phyloP scores from a whole-genome alignment of 2,329 filamentous ascomycete species.

The Sarocladium oryzae region DNA sequence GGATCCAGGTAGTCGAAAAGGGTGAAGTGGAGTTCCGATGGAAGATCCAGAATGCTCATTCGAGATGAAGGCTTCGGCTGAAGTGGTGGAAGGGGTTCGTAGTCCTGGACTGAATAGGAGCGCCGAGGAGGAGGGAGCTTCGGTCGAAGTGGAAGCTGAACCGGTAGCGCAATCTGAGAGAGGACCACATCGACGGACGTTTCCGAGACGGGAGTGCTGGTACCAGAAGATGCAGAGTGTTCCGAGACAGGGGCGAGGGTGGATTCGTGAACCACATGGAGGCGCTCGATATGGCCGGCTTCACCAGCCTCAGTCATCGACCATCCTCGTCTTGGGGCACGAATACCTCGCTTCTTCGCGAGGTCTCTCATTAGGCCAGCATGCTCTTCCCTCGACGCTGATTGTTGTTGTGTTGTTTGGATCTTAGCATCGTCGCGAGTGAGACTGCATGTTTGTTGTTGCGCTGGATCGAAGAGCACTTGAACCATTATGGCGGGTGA shows the following conservation, averaged over 20 bases:
- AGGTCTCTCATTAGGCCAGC: slow-evolving; percentile 31
- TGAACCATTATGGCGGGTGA: slow-evolving; percentile 26
- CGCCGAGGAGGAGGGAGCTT: slow-evolving; percentile 42
- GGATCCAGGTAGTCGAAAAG: slow-evolving; percentile 58
- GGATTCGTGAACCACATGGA: slow-evolving; percentile 10
- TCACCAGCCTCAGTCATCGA: slow-evolving; percentile 38
- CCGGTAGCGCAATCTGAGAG: slow-evolving; percentile 13
- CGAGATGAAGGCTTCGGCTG: slow-evolving; percentile 40
- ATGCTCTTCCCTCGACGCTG: slow-evolving; percentile 34
- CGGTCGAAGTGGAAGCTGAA: slow-evolving; percentile 21
- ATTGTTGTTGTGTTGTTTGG: neutral
- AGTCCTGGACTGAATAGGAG: slow-evolving; percentile 56
- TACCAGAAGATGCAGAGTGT: slow-evolving; percentile 15
- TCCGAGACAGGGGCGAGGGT: slow-evolving; percentile 27
- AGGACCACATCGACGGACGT: slow-evolving; percentile 11
- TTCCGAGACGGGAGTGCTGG: slow-evolving; percentile 2
- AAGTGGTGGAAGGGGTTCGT: slow-evolving; percentile 40
- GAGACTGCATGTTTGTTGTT: slow-evolving; percentile 14
- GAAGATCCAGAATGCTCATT: slow-evolving; percentile 45
- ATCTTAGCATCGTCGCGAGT: slow-evolving; percentile 9
- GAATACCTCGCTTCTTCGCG: slow-evolving; percentile 29
- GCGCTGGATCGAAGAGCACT: slow-evolving; percentile 20
- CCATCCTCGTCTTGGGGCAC: slow-evolving; percentile 38
- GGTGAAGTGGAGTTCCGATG: slow-evolving; percentile 52
- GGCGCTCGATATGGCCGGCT: slow-evolving; percentile 11